Conservation (phyloP, 441 rosid species). For the Erodium trifolium region DNA sequence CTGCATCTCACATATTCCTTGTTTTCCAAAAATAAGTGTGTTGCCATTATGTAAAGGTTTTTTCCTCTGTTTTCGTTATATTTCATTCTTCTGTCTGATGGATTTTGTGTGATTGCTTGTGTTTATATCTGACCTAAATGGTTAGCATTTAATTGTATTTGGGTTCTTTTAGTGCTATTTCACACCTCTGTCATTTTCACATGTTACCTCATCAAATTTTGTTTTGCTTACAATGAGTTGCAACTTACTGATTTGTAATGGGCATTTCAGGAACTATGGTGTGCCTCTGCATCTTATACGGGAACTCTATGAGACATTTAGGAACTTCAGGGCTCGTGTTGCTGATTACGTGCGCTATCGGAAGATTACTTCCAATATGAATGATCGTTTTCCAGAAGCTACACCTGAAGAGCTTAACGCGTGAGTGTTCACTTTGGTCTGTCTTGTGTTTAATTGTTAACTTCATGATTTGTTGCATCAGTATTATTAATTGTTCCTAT, state of each 20-base stretch:
- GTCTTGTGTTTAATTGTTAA: background rate
- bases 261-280: slow-evolving; percentile 70
- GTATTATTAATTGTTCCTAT: slow-evolving; percentile 20
- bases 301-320: slow-evolving; percentile 93
- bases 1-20: too few species aligned
- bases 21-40: too few species aligned
- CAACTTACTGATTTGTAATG: slow-evolving; percentile 7
- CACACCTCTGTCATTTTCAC: background rate
- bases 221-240: background rate
- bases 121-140: too few species aligned
- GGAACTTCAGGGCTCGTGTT: slow-evolving; percentile 85
- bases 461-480: slow-evolving; percentile 8
- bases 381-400: slow-evolving; percentile 91
- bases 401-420: slow-evolving; percentile 79
- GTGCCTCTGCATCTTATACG: slow-evolving; percentile 87
- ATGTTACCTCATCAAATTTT: background rate
- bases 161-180: background rate
- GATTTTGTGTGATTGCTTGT: too few species aligned
- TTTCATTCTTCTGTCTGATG: too few species aligned
- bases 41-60: background rate
- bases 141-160: background rate
- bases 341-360: slow-evolving; percentile 90
- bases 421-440: slow-evolving; percentile 36
- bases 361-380: slow-evolving; percentile 93
- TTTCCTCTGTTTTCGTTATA: too few species aligned